Evolutionary conservation across 2,329 filamentous ascomycete species (phyloP).

Genomic region (Pseudogymnoascus destructans): DNA sequence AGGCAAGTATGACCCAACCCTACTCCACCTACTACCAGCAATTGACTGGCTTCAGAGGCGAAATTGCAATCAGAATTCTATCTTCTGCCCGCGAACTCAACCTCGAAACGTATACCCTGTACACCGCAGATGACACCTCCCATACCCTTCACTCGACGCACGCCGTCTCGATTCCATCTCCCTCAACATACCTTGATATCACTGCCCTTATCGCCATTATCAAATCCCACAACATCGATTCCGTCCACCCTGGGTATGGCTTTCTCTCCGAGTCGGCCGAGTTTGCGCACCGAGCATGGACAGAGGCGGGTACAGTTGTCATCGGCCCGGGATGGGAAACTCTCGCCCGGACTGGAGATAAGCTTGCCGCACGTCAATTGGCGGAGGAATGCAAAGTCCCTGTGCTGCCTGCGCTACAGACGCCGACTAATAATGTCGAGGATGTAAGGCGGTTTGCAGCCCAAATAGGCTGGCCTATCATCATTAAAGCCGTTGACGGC

Average conservation of each 20-base stretch:
- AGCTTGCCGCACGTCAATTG: constrained; percentile 51
- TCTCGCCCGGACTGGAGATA: constrained; percentile 24
- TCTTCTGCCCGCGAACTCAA: constrained; percentile 44
- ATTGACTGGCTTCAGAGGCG: constrained; percentile 34
- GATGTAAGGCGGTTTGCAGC: constrained; percentile 40
- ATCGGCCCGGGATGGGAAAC: constrained; percentile 46
- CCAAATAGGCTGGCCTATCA: constrained; percentile 32
- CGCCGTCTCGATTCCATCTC: constrained; percentile 36
- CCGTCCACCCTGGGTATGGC: constrained; percentile 62
- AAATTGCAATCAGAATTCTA: constrained; percentile 50
- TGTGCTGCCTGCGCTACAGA: constrained; percentile 60
- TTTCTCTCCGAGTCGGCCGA: constrained; percentile 56
- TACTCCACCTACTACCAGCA: neutral
- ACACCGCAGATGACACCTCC: constrained; percentile 40
- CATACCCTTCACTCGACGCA: constrained; percentile 40
- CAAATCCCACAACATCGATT: constrained; percentile 40
- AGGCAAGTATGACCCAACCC: constrained; percentile 27
- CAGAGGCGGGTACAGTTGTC: constrained; percentile 53
- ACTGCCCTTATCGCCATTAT: constrained; percentile 34
- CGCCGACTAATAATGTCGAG: constrained; percentile 44
- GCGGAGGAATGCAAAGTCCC: constrained; percentile 49
- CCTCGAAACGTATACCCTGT: constrained; percentile 42
- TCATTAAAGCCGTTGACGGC: constrained; percentile 47
- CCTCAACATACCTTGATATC: constrained; percentile 41
- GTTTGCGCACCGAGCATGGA: constrained; percentile 53